Evolutionary conservation across 2,329 filamentous ascomycete genomes (phyloP).

Genomic region (Exophiala bonariae): DNA sequence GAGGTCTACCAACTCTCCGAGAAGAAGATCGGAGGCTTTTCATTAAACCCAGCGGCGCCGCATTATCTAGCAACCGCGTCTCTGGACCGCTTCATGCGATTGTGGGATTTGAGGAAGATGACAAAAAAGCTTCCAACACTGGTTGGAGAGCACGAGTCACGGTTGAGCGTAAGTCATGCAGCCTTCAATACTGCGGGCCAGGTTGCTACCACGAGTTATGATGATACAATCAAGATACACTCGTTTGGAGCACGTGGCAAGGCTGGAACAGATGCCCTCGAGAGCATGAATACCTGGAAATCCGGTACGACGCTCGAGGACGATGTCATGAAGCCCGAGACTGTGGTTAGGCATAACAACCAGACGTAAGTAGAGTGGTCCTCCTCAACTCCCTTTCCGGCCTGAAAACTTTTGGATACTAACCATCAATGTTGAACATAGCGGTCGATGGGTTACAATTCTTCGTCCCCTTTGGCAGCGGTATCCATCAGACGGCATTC

Average conservation of each 20-base stretch:
- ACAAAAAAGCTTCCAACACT: slow-evolving; percentile 67
- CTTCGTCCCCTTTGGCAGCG: slow-evolving; percentile 88
- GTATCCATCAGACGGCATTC: slow-evolving; percentile 72
- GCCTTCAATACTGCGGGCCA: slow-evolving; percentile 84
- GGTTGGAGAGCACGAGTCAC: slow-evolving; percentile 77
- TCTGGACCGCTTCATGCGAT: slow-evolving; percentile 80
- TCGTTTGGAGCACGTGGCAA: slow-evolving; percentile 58
- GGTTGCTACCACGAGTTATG: slow-evolving; percentile 88
- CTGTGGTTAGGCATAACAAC: slow-evolving; percentile 81
- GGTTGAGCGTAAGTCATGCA: slow-evolving; percentile 86
- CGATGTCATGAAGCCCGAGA: slow-evolving; percentile 66
- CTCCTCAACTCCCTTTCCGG: background rate
- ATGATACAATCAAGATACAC: slow-evolving; percentile 93
- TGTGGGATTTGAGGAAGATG: slow-evolving; percentile 84
- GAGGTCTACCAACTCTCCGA: slow-evolving; percentile 77
- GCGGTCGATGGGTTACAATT: slow-evolving; percentile 40
- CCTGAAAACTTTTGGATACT: background rate
- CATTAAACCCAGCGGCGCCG: slow-evolving; percentile 73
- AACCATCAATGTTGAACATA: background rate
- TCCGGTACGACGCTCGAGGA: slow-evolving; percentile 59
- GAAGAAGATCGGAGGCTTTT: slow-evolving; percentile 95
- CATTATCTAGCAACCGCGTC: slow-evolving; percentile 88
- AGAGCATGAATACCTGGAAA: slow-evolving; percentile 60
- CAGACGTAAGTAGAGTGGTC: slow-evolving; percentile 80
- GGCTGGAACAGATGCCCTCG: slow-evolving; percentile 34